Base-by-base conservation (phyloP, 352 stramenopile species). In the Pythium volutum region DNA sequence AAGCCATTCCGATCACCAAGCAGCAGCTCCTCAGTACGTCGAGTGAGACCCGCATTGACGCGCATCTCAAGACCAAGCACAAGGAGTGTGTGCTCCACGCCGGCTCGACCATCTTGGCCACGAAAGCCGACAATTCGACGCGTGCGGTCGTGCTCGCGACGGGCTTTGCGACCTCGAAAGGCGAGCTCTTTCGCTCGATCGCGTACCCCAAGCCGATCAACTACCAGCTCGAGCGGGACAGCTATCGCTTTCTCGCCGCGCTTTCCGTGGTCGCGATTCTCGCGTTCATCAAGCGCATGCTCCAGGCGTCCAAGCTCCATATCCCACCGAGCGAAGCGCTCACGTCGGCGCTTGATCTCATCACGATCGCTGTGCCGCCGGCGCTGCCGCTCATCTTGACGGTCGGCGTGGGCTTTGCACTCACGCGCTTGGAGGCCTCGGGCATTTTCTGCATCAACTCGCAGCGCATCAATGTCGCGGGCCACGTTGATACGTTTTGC, bases 1-100 rank as follows among this genome's bases (percentile, higher is more conserved):
- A 93, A 57, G 79, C 82, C n/a, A 85, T 93, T n/a, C 84, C 84
- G 4, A 81, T 91, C 41, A 84, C 74, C 7, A 91, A 93, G 53
- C 76, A 88, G 57, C 52, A 57, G 5, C n/a, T 67, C n/a, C 45
- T 63, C 9, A 39, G 36, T 25, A 45, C 45, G 5, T 51, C 14
- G 15, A 50, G 20, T 15, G 64, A 64, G 34, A 42, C 71, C 11
- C 34, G 52, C 5, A 50, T 86, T 20, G 74, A 86, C 42, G 31
- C 60, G 0, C 61, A 63, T 0, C 59, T 85, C 45, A 84, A 82
- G 62, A 81, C 59, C 4, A 77, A 64, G 15, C 52, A 70, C 26
- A 78, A 79, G 23, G 76, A 85, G 56, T 79, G 66, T 38, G 69
- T 89, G 23, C 66, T 91, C 11, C 79, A 81, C 55, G 76, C 81